phyloP scores from a whole-genome alignment of 2,329 filamentous ascomycete species.

The Tolypocladium cylindrosporum region DNA sequence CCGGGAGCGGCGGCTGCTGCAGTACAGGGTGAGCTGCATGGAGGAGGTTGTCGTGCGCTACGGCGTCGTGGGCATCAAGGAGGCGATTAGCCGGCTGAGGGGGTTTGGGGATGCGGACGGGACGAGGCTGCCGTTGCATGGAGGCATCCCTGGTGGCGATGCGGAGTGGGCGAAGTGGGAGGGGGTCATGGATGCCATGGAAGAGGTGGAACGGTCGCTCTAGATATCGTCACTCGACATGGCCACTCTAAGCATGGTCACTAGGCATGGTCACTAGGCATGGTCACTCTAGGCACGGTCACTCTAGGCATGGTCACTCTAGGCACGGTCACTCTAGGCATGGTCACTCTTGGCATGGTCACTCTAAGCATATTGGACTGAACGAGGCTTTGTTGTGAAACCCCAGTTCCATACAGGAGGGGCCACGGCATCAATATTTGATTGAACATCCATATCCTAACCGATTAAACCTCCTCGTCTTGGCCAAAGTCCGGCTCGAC shows the following conservation, averaged over 20 bases:
- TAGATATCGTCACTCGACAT: neutral
- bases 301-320: too few relatives aligned
- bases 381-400: neutral
- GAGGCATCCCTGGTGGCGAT: slow-evolving; percentile 47
- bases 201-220: slow-evolving; percentile 28
- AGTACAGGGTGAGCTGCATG: slow-evolving; percentile 50
- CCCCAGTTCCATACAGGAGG: too few relatives aligned
- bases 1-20: slow-evolving; percentile 41
- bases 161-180: slow-evolving; percentile 47
- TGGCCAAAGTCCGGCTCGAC: too few relatives aligned
- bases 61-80: slow-evolving; percentile 56
- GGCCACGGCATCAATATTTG: too few relatives aligned
- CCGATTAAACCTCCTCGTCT: too few relatives aligned
- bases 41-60: slow-evolving; percentile 52
- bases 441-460: too few relatives aligned
- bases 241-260: too few relatives aligned
- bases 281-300: too few relatives aligned
- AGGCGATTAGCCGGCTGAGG: slow-evolving; percentile 48
- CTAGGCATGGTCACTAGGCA: too few relatives aligned
- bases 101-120: slow-evolving; percentile 50
- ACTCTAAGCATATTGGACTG: neutral
- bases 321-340: too few relatives aligned
- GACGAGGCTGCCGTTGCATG: slow-evolving; percentile 46
- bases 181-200: slow-evolving; percentile 29
- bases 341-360: too few relatives aligned